phyloP scores from a whole-genome alignment of 345 rosid genomes.

The Linum trigynum region DNA sequence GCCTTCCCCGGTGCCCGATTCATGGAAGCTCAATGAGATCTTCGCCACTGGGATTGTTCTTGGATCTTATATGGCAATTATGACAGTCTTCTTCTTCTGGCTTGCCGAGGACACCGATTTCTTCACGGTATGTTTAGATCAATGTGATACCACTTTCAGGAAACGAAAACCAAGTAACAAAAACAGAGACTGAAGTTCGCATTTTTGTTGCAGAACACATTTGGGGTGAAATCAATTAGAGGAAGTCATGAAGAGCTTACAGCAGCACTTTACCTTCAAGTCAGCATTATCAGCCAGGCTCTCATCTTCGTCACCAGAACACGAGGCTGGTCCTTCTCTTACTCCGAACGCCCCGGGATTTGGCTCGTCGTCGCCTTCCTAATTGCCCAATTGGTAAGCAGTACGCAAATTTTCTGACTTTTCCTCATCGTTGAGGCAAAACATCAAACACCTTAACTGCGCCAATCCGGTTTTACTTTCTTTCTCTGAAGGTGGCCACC shows the following conservation, averaged over 20 bases:
- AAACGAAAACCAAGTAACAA: neutral
- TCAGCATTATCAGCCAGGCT: slow-evolving; percentile 81
- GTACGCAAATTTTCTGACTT: neutral
- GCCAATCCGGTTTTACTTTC: neutral
- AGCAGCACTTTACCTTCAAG: slow-evolving; percentile 80
- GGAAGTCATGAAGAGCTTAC: slow-evolving; percentile 37
- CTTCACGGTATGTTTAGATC: slow-evolving; percentile 45
- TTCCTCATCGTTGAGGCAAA: neutral
- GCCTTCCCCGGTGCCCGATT: slow-evolving; percentile 74
- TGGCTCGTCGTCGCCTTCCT: slow-evolving; percentile 49
- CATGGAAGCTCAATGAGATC: slow-evolving; percentile 77
- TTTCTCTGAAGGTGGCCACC: slow-evolving; percentile 45
- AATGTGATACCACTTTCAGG: neutral
- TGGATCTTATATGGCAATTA: slow-evolving; percentile 62
- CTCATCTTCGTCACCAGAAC: slow-evolving; percentile 81
- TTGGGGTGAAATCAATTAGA: slow-evolving; percentile 41
- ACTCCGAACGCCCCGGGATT: slow-evolving; percentile 47
- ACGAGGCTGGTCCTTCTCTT: slow-evolving; percentile 60
- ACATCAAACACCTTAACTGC: neutral
- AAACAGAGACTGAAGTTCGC: neutral
- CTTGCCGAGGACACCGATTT: slow-evolving; percentile 48
- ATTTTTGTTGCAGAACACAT: slow-evolving; percentile 25
- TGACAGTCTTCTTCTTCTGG: slow-evolving; percentile 57
- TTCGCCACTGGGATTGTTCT: slow-evolving; percentile 64
- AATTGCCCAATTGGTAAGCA: slow-evolving; percentile 55